phyloP scores from a whole-genome alignment of 164 flowering plant species.

The Vitis vinifera region ASM3070453v1 NC_081805.1:8543501-8544000 shows the following conservation, averaged over 20 bases:
- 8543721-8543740: background rate
- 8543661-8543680: too few relatives aligned
- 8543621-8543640: too few relatives aligned
- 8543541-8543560: too few relatives aligned
- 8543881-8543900: constrained; percentile 42
- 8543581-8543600: too few relatives aligned
- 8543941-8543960: constrained; percentile 48
- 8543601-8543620: too few relatives aligned
- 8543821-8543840: constrained; percentile 42
- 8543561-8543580: too few relatives aligned
- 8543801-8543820: constrained; percentile 48
- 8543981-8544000: constrained; percentile 21
- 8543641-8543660: too few relatives aligned
- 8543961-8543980: constrained; percentile 48
- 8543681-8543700: background rate
- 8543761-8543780: constrained; percentile 47
- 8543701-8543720: background rate
- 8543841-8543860: constrained; percentile 47
- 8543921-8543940: constrained; percentile 48
- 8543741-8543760: background rate
- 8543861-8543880: constrained; percentile 38
- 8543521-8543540: too few relatives aligned
- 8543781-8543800: constrained; percentile 44
- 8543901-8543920: constrained; percentile 43
- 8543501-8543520: too few relatives aligned